These are phyloP conservation scores for Fagus crenata DNA, from an alignment of 306 rosid genomes.

Conservation along the genomic window DNA sequence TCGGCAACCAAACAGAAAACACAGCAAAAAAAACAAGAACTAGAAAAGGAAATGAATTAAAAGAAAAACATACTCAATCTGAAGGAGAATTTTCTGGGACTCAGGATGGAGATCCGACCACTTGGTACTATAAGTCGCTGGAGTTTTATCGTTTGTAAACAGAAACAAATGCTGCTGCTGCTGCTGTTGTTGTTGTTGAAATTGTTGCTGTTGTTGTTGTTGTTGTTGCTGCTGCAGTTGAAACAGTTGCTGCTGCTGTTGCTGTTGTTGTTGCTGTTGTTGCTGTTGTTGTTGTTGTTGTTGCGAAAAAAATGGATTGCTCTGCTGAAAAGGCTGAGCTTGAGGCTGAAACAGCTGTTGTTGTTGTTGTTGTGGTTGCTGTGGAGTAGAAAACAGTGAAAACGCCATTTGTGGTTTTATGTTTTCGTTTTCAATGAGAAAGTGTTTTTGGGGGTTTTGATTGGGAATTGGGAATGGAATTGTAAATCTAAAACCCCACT, in stretches of 20 bases:
- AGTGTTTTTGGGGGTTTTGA: not conserved
- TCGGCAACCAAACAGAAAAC: slow-evolving; percentile 7
- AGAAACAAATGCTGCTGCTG: slow-evolving; percentile 53
- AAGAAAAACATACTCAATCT: slow-evolving; percentile 63
- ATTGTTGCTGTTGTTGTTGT: slow-evolving; percentile 35
- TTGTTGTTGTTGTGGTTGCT: slow-evolving; percentile 35
- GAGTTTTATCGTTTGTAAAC: slow-evolving; percentile 71
- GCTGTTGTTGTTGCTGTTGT: slow-evolving; percentile 39
- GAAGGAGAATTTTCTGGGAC: slow-evolving; percentile 86
- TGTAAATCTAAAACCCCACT: slow-evolving; percentile 25
- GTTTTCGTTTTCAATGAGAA: not conserved
- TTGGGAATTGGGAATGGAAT: slow-evolving; percentile 10
- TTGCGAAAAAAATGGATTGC: slow-evolving; percentile 20
- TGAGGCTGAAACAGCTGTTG: slow-evolving; percentile 59
- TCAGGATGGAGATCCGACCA: slow-evolving; percentile 96
- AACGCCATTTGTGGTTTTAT: slow-evolving; percentile 52
- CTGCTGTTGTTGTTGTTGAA: slow-evolving; percentile 37
- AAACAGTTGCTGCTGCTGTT: slow-evolving; percentile 34
- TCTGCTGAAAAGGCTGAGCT: slow-evolving; percentile 27
- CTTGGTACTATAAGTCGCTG: slow-evolving; percentile 80
- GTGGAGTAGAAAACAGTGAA: slow-evolving; percentile 74
- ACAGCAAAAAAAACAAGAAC: not conserved
- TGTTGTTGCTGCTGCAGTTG: slow-evolving; percentile 34
- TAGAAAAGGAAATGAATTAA: not conserved
- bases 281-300: slow-evolving; percentile 44